A percentile compares a stretch with the other conserved stretches of the same genome.
Evolutionary conservation across 495 filamentous ascomycete species (phyloP).

Genomic region (Penicillium riverlandense): DNA sequence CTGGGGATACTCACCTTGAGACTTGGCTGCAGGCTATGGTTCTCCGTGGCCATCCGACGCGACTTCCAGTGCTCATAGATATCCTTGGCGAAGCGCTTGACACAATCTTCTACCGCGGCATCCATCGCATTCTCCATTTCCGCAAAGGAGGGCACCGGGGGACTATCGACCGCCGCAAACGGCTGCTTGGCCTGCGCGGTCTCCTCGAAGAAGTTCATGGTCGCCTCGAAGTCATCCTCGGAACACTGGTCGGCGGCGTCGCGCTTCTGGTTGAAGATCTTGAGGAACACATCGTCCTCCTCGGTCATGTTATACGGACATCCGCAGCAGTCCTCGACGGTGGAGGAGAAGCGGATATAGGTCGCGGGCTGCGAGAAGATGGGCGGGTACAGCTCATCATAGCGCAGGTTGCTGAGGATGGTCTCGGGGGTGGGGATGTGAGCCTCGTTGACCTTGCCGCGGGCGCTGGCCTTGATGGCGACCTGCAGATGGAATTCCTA

Average conservation of each 20-base stretch:
- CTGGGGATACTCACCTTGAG: conserved; percentile 53
- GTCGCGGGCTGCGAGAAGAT: conserved; percentile 75
- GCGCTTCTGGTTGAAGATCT: conserved; percentile 72
- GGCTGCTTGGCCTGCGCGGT: conserved; percentile 75
- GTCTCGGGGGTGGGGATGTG: conserved; percentile 87
- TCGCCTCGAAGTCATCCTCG: conserved; percentile 84
- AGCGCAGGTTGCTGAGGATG: conserved; percentile 63
- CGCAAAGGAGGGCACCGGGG: conserved; percentile 71
- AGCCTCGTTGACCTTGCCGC: conserved; percentile 63
- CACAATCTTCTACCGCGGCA: conserved; percentile 56
- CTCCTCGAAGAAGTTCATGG: conserved; percentile 93
- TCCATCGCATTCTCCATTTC: conserved; percentile 75
- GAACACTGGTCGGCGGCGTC: conserved; percentile 58
- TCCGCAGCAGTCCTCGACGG: conserved; percentile 87
- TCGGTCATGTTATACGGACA: conserved; percentile 87
- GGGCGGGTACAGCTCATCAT: conserved; percentile 80
- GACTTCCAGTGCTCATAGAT: conserved; percentile 90
- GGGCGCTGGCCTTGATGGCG: conserved; percentile 71
- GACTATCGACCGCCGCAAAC: conserved; percentile 76
- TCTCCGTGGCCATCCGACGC: conserved; percentile 55
- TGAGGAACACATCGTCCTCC: conserved; percentile 81
- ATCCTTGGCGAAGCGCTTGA: conserved; percentile 69
- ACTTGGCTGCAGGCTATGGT: conserved; percentile 59
- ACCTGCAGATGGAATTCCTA: conserved; percentile 99
- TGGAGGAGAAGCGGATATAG: conserved; percentile 96